A percentile compares a stretch with the other conserved stretches of the same genome.
Conservation (phyloP, 805 yeast species). For the Metschnikowia lunata region DNA sequence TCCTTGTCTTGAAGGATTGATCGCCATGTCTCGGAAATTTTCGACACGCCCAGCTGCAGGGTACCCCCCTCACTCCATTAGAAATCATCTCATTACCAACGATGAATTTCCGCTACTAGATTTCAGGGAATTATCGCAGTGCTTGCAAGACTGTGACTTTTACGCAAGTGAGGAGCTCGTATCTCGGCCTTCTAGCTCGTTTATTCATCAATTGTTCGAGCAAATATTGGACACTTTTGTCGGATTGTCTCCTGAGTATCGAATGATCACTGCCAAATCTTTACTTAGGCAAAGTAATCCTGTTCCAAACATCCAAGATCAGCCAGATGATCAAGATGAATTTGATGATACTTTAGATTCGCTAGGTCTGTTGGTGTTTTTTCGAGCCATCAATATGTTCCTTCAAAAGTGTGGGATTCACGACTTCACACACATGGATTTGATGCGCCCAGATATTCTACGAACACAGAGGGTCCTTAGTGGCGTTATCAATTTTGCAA, state of each 20-base stretch:
- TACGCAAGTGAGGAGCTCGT: slow-evolving; percentile 57
- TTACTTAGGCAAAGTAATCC: slow-evolving; percentile 8
- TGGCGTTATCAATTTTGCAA: slow-evolving; percentile 80
- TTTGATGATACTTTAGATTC: slow-evolving; percentile 17
- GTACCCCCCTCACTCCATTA: not conserved
- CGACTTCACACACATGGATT: slow-evolving; percentile 72
- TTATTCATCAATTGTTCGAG: slow-evolving; percentile 50
- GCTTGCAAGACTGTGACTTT: slow-evolving; percentile 60
- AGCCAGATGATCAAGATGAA: slow-evolving; percentile 4
- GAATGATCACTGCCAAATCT: slow-evolving; percentile 19
- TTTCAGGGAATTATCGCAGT: slow-evolving; percentile 51
- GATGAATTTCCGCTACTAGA: slow-evolving; percentile 64
- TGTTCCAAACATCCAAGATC: not conserved
- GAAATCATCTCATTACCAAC: slow-evolving; percentile 4
- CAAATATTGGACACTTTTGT: slow-evolving; percentile 59
- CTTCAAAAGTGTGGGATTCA: slow-evolving; percentile 69
- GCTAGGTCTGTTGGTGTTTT: slow-evolving; percentile 47
- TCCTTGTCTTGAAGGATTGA: no score
- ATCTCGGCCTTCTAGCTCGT: slow-evolving; percentile 53
- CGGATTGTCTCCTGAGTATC: slow-evolving; percentile 40
- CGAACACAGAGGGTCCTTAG: slow-evolving; percentile 65
- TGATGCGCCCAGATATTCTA: slow-evolving; percentile 69
- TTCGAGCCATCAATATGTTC: slow-evolving; percentile 57
- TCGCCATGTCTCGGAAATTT: not conserved
- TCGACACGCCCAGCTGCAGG: not conserved